These are phyloP conservation scores for Eutypella sp. DNA, from an alignment of 2,329 filamentous ascomycete genomes.

Conservation along the genomic window DNA sequence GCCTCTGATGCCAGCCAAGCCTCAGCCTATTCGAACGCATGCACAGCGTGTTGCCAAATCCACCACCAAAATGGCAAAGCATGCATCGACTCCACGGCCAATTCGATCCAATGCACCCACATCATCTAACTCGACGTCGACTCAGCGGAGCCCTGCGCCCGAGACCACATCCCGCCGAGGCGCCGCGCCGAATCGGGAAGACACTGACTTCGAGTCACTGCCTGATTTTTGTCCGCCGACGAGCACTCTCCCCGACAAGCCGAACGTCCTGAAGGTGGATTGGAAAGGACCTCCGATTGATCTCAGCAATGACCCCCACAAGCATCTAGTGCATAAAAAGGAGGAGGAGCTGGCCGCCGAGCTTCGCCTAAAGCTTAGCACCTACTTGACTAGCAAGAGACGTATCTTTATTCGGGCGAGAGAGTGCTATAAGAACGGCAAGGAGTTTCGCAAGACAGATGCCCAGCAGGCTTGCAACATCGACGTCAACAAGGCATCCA, in stretches of 20 bases:
- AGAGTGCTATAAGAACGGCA: constrained; percentile 60
- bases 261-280: constrained; percentile 73
- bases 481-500: constrained; percentile 95
- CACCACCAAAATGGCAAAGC: constrained; percentile 25
- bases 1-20: constrained; percentile 40
- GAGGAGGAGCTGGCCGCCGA: constrained; percentile 73
- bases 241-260: constrained; percentile 58
- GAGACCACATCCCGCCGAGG: constrained; percentile 45
- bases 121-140: constrained; percentile 24
- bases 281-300: constrained; percentile 82
- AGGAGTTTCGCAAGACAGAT: constrained; percentile 92
- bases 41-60: constrained; percentile 29
- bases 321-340: constrained; percentile 67
- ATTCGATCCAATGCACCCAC: constrained; percentile 23
- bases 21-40: constrained; percentile 24
- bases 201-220: constrained; percentile 72
- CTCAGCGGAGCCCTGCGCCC: constrained; percentile 38
- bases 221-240: constrained; percentile 69
- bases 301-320: constrained; percentile 66
- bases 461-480: constrained; percentile 97
- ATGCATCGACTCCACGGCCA: constrained; percentile 21
- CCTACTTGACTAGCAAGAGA: constrained; percentile 88
- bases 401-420: constrained; percentile 80
- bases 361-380: constrained; percentile 77
- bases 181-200: constrained; percentile 66